Conservation (phyloP, 2,329 filamentous ascomycete species). For the Aspergillus costaricaensis region DNA sequence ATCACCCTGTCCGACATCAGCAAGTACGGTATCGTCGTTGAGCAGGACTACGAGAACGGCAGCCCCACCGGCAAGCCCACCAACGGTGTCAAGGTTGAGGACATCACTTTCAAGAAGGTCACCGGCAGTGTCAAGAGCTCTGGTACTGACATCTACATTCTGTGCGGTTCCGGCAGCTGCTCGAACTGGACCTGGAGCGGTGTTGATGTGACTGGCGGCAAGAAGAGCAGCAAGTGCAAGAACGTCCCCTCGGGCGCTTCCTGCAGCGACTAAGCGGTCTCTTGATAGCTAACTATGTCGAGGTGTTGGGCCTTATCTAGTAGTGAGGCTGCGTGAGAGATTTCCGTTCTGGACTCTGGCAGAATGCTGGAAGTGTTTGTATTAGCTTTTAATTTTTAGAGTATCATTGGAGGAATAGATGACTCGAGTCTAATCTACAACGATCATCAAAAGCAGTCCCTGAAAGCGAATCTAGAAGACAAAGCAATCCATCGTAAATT, state of each 20-base stretch:
- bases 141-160: constrained; percentile 52
- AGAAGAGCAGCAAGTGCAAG: constrained; percentile 44
- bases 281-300: too few relatives aligned
- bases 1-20: constrained; percentile 55
- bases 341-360: not conserved
- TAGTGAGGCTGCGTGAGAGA: not conserved
- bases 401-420: not conserved
- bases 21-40: constrained; percentile 51
- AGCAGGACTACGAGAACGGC: constrained; percentile 59
- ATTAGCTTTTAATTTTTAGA: not conserved
- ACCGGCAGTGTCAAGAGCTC: constrained; percentile 36
- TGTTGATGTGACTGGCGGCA: constrained; percentile 55
- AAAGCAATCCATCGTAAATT: too few relatives aligned
- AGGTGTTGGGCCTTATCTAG: not conserved
- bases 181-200: constrained; percentile 51
- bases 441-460: too few relatives aligned
- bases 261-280: constrained; percentile 25
- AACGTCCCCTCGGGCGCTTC: constrained; percentile 41
- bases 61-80: constrained; percentile 41
- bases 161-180: constrained; percentile 56
- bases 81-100: constrained; percentile 42
- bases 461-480: too few relatives aligned
- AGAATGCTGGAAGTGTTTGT: not conserved
- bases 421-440: not conserved
- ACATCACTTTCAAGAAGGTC: constrained; percentile 39